A percentile compares a stretch with the other conserved stretches of the same genome.
phyloP scores from a whole-genome alignment of 2,329 filamentous ascomycete genomes.

The Phaeosphaeria sp. region DNA sequence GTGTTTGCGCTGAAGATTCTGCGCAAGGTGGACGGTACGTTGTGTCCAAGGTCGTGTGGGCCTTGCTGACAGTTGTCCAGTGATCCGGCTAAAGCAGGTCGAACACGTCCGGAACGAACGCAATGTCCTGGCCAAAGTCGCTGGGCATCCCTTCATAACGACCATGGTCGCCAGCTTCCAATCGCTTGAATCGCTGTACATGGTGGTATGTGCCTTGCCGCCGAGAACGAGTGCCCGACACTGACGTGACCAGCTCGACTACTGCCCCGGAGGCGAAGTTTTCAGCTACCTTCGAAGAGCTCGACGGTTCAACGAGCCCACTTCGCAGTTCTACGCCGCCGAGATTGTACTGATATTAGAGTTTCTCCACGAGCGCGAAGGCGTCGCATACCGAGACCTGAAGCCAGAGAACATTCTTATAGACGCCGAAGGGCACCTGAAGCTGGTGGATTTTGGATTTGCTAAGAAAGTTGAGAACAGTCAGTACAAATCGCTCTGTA shows the following conservation, averaged over 20 bases:
- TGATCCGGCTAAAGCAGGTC: constrained; percentile 84
- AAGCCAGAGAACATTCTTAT: constrained; percentile 85
- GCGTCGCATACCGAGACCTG: constrained; percentile 80
- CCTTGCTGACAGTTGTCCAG: constrained; percentile 48
- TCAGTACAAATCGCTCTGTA: constrained; percentile 35
- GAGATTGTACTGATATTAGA: constrained; percentile 84
- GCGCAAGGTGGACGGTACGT: constrained; percentile 62
- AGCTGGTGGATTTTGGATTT: constrained; percentile 85
- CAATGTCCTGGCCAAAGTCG: constrained; percentile 76
- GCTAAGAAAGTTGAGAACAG: constrained; percentile 75
- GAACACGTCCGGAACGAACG: constrained; percentile 87
- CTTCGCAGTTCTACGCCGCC: constrained; percentile 81
- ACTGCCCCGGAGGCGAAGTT: constrained; percentile 82
- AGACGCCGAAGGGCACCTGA: constrained; percentile 78
- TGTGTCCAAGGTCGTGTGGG: constrained; percentile 2
- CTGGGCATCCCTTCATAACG: constrained; percentile 84
- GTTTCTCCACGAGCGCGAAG: constrained; percentile 79
- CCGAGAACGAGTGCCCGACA: neutral
- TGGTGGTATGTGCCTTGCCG: constrained; percentile 61
- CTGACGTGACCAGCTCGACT: constrained; percentile 65
- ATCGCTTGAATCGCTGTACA: constrained; percentile 78
- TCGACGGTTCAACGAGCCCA: constrained; percentile 78
- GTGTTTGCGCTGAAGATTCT: constrained; percentile 86
- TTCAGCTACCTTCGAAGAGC: constrained; percentile 82
- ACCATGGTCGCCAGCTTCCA: constrained; percentile 79